These are phyloP conservation scores for Fusarium annulatum DNA, from an alignment of 2,329 filamentous ascomycete species.

Conservation along the genomic window DNA sequence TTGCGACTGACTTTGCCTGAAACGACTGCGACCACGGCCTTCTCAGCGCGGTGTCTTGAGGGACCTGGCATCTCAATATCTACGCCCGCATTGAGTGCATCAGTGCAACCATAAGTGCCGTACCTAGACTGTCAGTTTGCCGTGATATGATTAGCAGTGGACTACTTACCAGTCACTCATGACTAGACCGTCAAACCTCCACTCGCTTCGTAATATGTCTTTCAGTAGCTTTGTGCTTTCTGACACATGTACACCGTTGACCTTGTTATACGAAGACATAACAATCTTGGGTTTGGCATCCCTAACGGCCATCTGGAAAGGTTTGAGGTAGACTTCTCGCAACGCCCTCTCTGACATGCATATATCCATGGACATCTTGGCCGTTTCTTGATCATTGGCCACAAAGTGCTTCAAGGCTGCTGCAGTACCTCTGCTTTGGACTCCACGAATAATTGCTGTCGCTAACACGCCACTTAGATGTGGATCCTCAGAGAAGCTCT, in stretches of 20 bases:
- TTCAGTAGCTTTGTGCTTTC: conserved; percentile 12
- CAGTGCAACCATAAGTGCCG: conserved; percentile 21
- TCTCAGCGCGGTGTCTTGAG: conserved; percentile 8
- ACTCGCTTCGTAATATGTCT: conserved; percentile 17
- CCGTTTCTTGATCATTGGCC: conserved; percentile 61
- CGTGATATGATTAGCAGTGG: rapidly evolving
- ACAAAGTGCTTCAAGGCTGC: conserved; percentile 52
- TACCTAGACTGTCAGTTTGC: not conserved
- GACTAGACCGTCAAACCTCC: conserved; percentile 15
- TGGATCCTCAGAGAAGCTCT: conserved; percentile 69
- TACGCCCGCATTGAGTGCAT: conserved; percentile 16
- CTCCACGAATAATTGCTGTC: conserved; percentile 46
- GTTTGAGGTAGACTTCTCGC: conserved; percentile 71
- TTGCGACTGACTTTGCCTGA: not conserved
- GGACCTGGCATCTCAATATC: conserved; percentile 30
- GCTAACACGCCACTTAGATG: conserved; percentile 42
- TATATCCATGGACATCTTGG: conserved; percentile 60
- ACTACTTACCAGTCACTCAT: conserved; percentile 34
- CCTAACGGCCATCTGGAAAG: conserved; percentile 70
- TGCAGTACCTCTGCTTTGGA: conserved; percentile 47
- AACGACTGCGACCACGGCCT: conserved; percentile 8
- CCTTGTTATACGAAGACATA: conserved; percentile 69
- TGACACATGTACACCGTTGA: conserved; percentile 29
- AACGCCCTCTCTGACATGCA: conserved; percentile 64
- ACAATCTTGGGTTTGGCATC: conserved; percentile 65